Evolutionary conservation across 148 eudicot genomes (phyloP).

Genomic region (Chenopodium berlandieri): DNA sequence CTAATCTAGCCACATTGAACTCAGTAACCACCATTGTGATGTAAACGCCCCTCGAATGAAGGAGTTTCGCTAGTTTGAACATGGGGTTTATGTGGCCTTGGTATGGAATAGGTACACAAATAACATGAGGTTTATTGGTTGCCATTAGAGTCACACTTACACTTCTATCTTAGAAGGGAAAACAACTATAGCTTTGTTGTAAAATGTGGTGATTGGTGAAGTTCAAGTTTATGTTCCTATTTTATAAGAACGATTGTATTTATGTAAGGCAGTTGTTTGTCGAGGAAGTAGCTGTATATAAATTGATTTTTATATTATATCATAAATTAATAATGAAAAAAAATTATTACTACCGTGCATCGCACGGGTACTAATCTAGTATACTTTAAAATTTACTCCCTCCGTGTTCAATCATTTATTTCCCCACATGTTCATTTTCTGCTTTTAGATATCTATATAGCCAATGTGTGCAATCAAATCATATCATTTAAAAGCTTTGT

Average conservation of each 20-base stretch:
- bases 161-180: background rate
- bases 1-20: slow-evolving; percentile 28
- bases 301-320: no score
- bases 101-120: slow-evolving; percentile 27
- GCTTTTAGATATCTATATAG: no score
- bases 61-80: slow-evolving; percentile 39
- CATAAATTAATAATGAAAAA: no score
- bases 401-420: no score
- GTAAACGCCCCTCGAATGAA: slow-evolving; percentile 31
- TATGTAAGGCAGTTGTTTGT: background rate
- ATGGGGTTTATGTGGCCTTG: slow-evolving; percentile 45
- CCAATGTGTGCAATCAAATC: no score
- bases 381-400: no score
- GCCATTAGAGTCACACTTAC: background rate
- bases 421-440: no score
- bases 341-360: no score
- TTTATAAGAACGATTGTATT: background rate
- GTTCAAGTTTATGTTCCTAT: background rate
- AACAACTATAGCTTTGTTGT: background rate
- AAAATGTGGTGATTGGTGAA: background rate
- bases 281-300: no score
- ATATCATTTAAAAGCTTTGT: no score
- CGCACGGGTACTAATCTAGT: no score
- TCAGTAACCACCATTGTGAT: slow-evolving; percentile 43
- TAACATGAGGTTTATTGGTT: slow-evolving; percentile 21